Percentiles rank a stretch among this genome's conserved stretches.
These are phyloP conservation scores for Trypanosoma lewisi DNA, from an alignment of 208 protist genomes.

Conservation along the genomic window DNA sequence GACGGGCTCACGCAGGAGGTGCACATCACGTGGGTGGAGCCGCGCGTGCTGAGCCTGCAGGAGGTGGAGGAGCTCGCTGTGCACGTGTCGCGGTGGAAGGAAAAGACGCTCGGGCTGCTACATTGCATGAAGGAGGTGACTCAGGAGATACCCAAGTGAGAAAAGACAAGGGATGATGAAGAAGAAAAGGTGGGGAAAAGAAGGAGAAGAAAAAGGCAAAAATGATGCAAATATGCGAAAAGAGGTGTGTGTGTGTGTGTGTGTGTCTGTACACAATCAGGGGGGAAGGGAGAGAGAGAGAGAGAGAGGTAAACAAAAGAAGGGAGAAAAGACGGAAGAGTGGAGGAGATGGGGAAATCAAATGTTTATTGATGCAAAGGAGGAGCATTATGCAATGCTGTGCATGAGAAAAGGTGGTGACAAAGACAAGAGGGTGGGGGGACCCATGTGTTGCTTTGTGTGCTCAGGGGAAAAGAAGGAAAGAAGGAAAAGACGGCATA, in stretches of 20 bases:
- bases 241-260: too few relatives aligned
- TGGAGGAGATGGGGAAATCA: background rate
- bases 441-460: too few relatives aligned
- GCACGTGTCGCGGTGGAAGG: constrained; percentile 72
- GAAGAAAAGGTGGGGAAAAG: background rate
- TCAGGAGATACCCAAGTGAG: constrained; percentile 22
- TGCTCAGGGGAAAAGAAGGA: too few relatives aligned
- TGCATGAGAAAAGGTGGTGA: too few relatives aligned
- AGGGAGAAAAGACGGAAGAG: background rate
- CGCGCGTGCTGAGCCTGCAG: constrained; percentile 77
- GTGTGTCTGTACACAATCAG: background rate
- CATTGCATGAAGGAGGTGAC: constrained; percentile 36
- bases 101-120: constrained; percentile 54
- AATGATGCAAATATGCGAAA: background rate
- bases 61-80: constrained; percentile 73
- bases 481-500: background rate
- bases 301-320: background rate
- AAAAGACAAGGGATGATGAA: background rate
- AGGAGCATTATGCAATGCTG: too few relatives aligned
- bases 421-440: too few relatives aligned
- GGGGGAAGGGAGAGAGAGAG: background rate
- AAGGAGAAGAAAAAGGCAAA: background rate
- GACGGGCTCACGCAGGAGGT: constrained; percentile 88
- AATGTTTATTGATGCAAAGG: too few relatives aligned
- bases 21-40: constrained; percentile 87